A percentile compares a stretch with the other conserved stretches of the same genome.
Conservation (phyloP, 163 green algal genomes). For the Scenedesmus sp. region DNA sequence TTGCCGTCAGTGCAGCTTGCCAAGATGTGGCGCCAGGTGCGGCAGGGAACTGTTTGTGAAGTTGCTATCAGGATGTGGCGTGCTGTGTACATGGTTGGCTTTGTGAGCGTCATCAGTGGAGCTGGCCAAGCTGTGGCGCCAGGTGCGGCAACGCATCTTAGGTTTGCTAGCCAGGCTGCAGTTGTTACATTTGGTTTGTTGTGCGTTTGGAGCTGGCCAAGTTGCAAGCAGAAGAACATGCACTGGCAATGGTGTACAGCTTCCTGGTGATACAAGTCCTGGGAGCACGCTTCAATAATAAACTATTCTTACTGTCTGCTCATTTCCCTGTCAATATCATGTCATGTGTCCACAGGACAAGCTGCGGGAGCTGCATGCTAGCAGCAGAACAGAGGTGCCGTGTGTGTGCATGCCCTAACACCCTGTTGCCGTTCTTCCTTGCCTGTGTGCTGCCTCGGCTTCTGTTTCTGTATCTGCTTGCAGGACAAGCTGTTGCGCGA, state of each 20-base stretch:
- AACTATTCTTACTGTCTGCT: not conserved
- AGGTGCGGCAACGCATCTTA: no score
- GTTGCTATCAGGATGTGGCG: not conserved
- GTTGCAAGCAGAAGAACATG: not conserved
- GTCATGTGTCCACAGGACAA: constrained; percentile 11
- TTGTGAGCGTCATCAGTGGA: no score
- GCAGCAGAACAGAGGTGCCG: not conserved
- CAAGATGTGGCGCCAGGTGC: constrained; percentile 94
- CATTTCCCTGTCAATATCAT: not conserved
- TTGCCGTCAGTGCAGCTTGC: constrained; percentile 90
- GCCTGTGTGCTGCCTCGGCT: not conserved
- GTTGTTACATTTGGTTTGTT: no score
- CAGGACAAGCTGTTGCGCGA: constrained; percentile 47
- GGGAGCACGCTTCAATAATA: not conserved
- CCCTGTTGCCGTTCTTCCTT: not conserved
- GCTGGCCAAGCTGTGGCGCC: no score
- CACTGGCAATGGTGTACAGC: not conserved
- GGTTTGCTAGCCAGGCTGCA: no score
- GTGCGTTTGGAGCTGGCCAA: no score
- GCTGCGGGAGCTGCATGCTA: constrained; percentile 25
- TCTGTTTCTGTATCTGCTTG: not conserved
- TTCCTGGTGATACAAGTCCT: no score
- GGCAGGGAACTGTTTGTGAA: not conserved
- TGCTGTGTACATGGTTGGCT: not conserved
- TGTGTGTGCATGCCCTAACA: not conserved